Evolutionary conservation across 345 rosid genomes (phyloP).

Genomic region (Trapa incisa): DNA sequence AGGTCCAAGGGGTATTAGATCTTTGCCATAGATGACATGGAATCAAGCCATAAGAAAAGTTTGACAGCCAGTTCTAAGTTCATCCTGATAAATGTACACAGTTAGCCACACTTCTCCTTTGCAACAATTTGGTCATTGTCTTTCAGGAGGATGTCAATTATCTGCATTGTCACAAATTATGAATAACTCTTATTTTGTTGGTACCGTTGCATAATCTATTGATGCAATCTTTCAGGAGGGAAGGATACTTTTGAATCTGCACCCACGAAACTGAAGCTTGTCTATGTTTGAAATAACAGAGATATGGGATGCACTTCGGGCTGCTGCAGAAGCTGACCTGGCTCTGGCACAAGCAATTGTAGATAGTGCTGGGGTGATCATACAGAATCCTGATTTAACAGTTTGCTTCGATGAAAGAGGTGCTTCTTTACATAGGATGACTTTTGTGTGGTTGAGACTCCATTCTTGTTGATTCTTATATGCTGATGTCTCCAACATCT

Average conservation of each 20-base stretch:
- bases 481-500: background rate
- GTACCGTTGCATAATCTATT: background rate
- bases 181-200: background rate
- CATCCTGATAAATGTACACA: background rate
- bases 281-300: conserved; percentile 23
- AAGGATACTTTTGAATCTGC: background rate
- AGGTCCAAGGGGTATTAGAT: background rate
- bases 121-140: background rate
- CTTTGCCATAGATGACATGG: background rate
- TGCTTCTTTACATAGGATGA: conserved; percentile 7
- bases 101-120: background rate
- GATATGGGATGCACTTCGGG: conserved; percentile 93
- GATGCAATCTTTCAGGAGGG: background rate
- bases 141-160: background rate
- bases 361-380: conserved; percentile 78
- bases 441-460: too few species aligned
- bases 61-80: background rate
- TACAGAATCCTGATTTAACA: conserved; percentile 72
- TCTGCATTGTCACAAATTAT: background rate
- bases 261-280: background rate
- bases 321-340: conserved; percentile 72
- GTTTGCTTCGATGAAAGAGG: conserved; percentile 87
- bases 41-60: background rate
- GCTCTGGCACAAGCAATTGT: conserved; percentile 66
- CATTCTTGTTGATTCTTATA: too few species aligned